A percentile compares a stretch with the other conserved stretches of the same genome.
phyloP scores from a whole-genome alignment of 2,329 filamentous ascomycete species.

The Ceratocystis lukuohia region DNA sequence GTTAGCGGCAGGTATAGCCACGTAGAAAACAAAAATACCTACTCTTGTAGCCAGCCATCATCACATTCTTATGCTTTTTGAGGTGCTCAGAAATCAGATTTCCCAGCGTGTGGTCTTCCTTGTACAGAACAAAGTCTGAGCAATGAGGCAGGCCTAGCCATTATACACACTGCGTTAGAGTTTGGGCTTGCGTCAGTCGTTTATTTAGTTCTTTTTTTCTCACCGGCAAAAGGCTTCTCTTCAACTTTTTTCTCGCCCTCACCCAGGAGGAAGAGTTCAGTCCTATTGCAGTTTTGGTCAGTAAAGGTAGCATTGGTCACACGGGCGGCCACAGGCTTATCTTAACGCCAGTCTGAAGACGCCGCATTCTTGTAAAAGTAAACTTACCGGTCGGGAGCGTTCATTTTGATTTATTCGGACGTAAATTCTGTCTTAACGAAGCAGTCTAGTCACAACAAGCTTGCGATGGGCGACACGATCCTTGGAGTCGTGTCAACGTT shows the following conservation, averaged over 20 bases:
- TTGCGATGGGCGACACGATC: neutral
- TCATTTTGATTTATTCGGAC: slow-evolving; percentile 30
- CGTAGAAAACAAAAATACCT: slow-evolving; percentile 24
- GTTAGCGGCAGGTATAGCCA: slow-evolving; percentile 10
- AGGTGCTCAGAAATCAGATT: slow-evolving; percentile 81
- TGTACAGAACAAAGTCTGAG: slow-evolving; percentile 89
- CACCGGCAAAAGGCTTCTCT: slow-evolving; percentile 78
- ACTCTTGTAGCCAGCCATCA: slow-evolving; percentile 89
- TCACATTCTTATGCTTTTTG: slow-evolving; percentile 67
- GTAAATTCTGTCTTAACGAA: neutral
- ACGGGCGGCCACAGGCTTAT: neutral
- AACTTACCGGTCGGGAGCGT: slow-evolving; percentile 43
- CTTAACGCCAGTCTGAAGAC: slow-evolving; percentile 23
- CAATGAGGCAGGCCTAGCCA: slow-evolving; percentile 72
- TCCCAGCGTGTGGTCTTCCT: slow-evolving; percentile 91
- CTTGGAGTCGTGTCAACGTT: neutral
- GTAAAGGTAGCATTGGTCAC: slow-evolving; percentile 4
- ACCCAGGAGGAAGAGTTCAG: slow-evolving; percentile 80
- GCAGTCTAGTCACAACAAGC: neutral
- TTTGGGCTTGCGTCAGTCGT: neutral
- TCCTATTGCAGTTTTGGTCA: slow-evolving; percentile 40
- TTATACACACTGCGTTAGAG: neutral
- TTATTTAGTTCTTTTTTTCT: slow-evolving; percentile 17
- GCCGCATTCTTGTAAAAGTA: slow-evolving; percentile 30
- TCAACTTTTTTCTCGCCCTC: slow-evolving; percentile 91